Percentiles rank a stretch among this genome's conserved stretches.
Conservation (phyloP, 495 filamentous ascomycete genomes). For the Hyphodiscus hymeniophilus region DNA sequence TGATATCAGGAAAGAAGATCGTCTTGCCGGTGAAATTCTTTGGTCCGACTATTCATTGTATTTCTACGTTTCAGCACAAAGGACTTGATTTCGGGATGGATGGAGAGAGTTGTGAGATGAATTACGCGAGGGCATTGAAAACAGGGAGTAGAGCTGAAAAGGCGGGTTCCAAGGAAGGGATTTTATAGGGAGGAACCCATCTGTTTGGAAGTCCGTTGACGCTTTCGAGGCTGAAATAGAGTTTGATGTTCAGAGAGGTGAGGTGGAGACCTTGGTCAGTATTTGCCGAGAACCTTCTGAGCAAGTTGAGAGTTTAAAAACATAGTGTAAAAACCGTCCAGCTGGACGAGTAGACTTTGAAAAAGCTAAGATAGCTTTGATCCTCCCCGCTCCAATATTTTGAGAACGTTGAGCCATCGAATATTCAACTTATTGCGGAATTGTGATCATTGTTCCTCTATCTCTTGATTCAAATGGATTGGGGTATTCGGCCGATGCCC, state of each 20-base stretch:
- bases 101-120: constrained; percentile 9
- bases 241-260: constrained; percentile 5
- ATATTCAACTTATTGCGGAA: too few species aligned
- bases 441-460: too few species aligned
- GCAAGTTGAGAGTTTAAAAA: constrained; percentile 6
- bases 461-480: too few species aligned
- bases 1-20: constrained; percentile 10
- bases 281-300: constrained; percentile 15
- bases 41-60: constrained; percentile 9
- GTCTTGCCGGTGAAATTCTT: constrained; percentile 6
- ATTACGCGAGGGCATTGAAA: constrained; percentile 9
- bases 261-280: constrained; percentile 3
- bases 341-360: constrained; percentile 1
- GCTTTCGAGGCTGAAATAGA: constrained; percentile 12
- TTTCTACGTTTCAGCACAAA: constrained; percentile 12
- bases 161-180: constrained; percentile 17
- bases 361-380: too few species aligned
- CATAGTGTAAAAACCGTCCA: constrained; percentile 14
- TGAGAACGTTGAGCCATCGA: too few species aligned
- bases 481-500: too few species aligned
- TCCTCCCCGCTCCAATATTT: too few species aligned
- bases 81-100: constrained; percentile 18
- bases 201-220: constrained; percentile 15
- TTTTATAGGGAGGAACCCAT: constrained; percentile 6
- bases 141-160: constrained; percentile 12